Base-by-base conservation (phyloP, 495 filamentous ascomycete species). In the Chaetomium fimeti region DNA sequence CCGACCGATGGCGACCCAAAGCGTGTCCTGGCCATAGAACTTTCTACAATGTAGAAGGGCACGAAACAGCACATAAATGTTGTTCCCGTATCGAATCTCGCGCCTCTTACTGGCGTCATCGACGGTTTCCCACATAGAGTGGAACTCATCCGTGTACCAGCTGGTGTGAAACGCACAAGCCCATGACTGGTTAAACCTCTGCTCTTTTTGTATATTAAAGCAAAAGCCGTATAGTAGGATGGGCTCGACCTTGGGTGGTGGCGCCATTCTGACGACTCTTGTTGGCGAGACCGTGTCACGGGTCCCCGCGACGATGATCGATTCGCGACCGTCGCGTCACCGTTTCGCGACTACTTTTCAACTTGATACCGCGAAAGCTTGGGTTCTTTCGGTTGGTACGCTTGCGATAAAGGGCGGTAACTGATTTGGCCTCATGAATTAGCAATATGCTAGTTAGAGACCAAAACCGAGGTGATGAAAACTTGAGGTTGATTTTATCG, bases 81-180 rank as follows among this genome's bases (percentile, higher is more conserved):
- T 73, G 71, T 73, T 73, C 18, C 65, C 69, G 53, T 73, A 73
- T 20, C 66, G 68, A 16, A 69, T 55, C 47, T 68, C 69, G n/a
- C 69, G 67, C 13, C 47, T 61, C 57, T 64, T 66, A n/a, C 5
- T 18, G 1, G 49, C 11, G 29, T 61, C 61, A 1, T 63, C 65
- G 5, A 67, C 25, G 1, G 40, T 3, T 9, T 60, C 56, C 56
- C 61, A 67, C 56, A 67, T 42, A 0, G 61, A 40, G 56, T 67
- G 57, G 18, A 12, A 5, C 8, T 61, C 60, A 32, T 67, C 28
- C 1, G 65, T 64, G 43, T 67, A 67, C 40, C 52, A 49, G 57
- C 56, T 63, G 28, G 49, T 61, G 40, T 63, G 56, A 6, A 52
- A 67, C 8, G 65, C 65, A 15, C 61, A 63, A 13, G 61, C 65